Base-by-base conservation (phyloP, 768 basidiomycete genomes). In the Mycena belliarum region DNA sequence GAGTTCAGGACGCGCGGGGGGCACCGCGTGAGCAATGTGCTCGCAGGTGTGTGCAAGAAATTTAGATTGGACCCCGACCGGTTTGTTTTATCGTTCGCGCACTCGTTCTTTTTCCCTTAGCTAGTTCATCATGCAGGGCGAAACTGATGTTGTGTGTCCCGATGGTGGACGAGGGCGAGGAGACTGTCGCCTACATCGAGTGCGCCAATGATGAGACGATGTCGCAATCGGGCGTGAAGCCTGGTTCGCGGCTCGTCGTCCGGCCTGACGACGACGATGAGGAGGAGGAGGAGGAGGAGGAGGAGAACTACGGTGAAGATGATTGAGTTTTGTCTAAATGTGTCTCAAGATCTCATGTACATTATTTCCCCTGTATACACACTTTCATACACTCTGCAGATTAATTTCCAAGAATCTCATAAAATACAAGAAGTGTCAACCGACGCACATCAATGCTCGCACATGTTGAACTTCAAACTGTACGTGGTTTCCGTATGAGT, bases 1-100 rank as follows among this genome's bases (percentile, higher is more conserved):
- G 60, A 67, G 25, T 72, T 73, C 63, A 70, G 65, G 61, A 72
- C 70, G 25, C 70, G 70, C 55, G 66, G 66, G 11, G 58, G 66
- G 15, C 69, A 73, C 58, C 46, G 46, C 42, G 69, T 72, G 24
- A 49, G 60, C 23, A 72, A 72, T 59, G 70, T 73, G 18, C 65
- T 73, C 24, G 25, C 45, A 43, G 66, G 66, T 20, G 70, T 63
- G 6, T 72, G 70, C 57, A 63, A 64, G 24, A 71, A 66, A 15
- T 73, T 73, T 55, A 59, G 58, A 8, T 44, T 73, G n/a, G 69
- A 71, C 38, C 0, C n/a, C 1, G 21, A 32, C 20, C 40, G 38
- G 61, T 63, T 6, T 46, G 55, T n/a, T 57, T 23, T 29, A 4
- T 50, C 41, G 45, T 3, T 38, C 18, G 18, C 18, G 37, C 37